phyloP scores from a whole-genome alignment of 2,329 filamentous ascomycete genomes.

The Sphaerulina populicola region DNA sequence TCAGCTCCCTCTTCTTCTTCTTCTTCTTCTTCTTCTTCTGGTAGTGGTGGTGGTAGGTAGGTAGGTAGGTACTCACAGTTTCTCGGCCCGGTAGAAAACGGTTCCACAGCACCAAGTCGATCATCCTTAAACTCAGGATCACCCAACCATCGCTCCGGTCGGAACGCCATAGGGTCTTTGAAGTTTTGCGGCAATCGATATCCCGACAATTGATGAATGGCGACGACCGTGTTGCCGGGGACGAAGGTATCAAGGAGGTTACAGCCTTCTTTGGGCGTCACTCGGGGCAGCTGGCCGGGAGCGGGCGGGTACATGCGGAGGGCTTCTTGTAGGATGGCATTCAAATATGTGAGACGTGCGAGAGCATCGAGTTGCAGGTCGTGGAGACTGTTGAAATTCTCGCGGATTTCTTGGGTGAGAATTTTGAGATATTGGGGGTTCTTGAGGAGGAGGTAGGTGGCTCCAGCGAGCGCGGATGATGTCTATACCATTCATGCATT shows the following conservation, averaged over 20 bases:
- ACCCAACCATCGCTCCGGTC: slow-evolving; percentile 30
- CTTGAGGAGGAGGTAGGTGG: slow-evolving; percentile 29
- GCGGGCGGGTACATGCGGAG: slow-evolving; percentile 34
- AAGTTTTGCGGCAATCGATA: slow-evolving; percentile 14
- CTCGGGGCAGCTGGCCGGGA: not conserved
- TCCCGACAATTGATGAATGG: slow-evolving; percentile 9
- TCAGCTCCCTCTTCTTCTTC: too few relatives aligned
- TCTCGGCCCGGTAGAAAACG: slow-evolving; percentile 9
- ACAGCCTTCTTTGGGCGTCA: slow-evolving; percentile 6
- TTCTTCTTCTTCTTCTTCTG: too few relatives aligned
- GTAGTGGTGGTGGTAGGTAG: too few relatives aligned
- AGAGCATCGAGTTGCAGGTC: slow-evolving; percentile 28
- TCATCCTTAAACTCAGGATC: slow-evolving; percentile 19
- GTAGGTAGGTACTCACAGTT: not conserved
- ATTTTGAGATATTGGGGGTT: slow-evolving; percentile 27
- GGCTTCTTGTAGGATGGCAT: slow-evolving; percentile 33
- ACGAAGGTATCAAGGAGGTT: slow-evolving; percentile 18
- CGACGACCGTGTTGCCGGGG: slow-evolving; percentile 15
- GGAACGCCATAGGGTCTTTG: slow-evolving; percentile 24
- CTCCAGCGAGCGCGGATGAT: slow-evolving; percentile 26
- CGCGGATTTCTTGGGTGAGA: slow-evolving; percentile 33
- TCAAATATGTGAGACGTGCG: slow-evolving; percentile 32
- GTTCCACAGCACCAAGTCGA: slow-evolving; percentile 18
- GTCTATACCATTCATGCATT: too few relatives aligned
- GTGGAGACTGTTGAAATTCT: slow-evolving; percentile 17